A percentile compares a stretch with the other conserved stretches of the same genome.
These are phyloP conservation scores for Penicillium corylophilum DNA, from an alignment of 2,329 filamentous ascomycete genomes.

Conservation along the genomic window DNA sequence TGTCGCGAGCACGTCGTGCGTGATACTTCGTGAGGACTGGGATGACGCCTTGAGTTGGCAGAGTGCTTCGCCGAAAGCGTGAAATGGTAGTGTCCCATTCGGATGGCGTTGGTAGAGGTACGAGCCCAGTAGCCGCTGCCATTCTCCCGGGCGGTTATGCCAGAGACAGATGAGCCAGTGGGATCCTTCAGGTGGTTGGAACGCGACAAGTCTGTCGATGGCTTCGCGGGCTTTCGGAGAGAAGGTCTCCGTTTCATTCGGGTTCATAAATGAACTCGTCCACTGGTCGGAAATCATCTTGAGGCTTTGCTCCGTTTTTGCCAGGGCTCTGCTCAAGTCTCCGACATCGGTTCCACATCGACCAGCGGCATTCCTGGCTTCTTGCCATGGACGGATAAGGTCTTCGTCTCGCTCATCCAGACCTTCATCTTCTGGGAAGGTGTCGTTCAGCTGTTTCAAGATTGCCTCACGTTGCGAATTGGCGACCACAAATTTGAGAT, in stretches of 20 bases:
- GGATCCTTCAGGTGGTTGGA: constrained; percentile 31
- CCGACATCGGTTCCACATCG: constrained; percentile 10
- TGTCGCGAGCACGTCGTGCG: constrained; percentile 28
- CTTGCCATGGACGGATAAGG: constrained; percentile 34
- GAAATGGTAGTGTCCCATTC: constrained; percentile 26
- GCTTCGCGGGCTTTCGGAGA: constrained; percentile 26
- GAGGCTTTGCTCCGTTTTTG: constrained; percentile 21
- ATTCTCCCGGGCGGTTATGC: constrained; percentile 33
- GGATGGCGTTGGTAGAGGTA: constrained; percentile 31
- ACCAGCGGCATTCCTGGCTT: constrained; percentile 23
- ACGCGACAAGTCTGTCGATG: constrained; percentile 27
- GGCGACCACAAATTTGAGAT: constrained; percentile 45
- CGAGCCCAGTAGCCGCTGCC: constrained; percentile 40
- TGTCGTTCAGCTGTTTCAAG: constrained; percentile 31
- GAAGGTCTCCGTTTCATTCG: constrained; percentile 15
- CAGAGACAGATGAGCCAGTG: constrained; percentile 39
- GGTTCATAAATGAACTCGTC: constrained; percentile 4
- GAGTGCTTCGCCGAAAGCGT: constrained; percentile 35
- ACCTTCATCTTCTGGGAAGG: constrained; percentile 23
- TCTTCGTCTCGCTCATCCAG: constrained; percentile 31
- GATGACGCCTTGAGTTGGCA: constrained; percentile 34
- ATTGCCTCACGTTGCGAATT: constrained; percentile 29
- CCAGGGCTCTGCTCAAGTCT: constrained; percentile 20
- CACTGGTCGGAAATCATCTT: constrained; percentile 21
- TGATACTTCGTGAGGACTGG: constrained; percentile 26